Evolutionary conservation across 208 protist genomes (phyloP).

Genomic region (Leishmania lainsoni): DNA sequence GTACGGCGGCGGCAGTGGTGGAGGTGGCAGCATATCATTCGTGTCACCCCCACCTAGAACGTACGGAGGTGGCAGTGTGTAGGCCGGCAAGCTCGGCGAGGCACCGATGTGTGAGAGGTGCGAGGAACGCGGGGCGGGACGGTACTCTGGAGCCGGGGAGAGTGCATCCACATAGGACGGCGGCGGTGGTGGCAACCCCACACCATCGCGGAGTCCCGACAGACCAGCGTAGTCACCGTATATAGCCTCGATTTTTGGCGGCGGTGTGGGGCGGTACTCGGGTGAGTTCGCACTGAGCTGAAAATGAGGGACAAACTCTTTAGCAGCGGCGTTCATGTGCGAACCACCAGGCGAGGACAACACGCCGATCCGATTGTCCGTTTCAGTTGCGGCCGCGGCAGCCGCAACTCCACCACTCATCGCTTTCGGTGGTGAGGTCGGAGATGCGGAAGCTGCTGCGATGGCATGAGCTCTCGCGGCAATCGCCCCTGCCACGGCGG

Average conservation of each 20-base stretch:
- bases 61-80: conserved; percentile 48
- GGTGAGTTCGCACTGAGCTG: conserved; percentile 45
- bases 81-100: conserved; percentile 27
- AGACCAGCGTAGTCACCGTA: conserved; percentile 13
- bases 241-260: conserved; percentile 15
- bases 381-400: not conserved
- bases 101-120: conserved; percentile 29
- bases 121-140: conserved; percentile 43
- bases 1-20: conserved; percentile 34
- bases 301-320: conserved; percentile 75
- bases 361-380: conserved; percentile 3
- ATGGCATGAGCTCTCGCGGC: conserved; percentile 16
- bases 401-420: not conserved
- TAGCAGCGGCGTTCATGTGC: conserved; percentile 77
- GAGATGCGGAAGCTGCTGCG: conserved; percentile 1
- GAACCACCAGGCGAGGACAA: conserved; percentile 34
- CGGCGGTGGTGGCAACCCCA: conserved; percentile 26
- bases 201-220: not conserved
- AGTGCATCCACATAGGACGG: conserved; percentile 28
- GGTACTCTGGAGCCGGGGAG: conserved; percentile 23
- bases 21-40: conserved; percentile 15
- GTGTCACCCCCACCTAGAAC: conserved; percentile 12
- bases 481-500: conserved; percentile 24
- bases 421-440: not conserved
- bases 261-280: conserved; percentile 43